Conservation (phyloP, 257 asterid species). For the Solanum habrochaites region DNA sequence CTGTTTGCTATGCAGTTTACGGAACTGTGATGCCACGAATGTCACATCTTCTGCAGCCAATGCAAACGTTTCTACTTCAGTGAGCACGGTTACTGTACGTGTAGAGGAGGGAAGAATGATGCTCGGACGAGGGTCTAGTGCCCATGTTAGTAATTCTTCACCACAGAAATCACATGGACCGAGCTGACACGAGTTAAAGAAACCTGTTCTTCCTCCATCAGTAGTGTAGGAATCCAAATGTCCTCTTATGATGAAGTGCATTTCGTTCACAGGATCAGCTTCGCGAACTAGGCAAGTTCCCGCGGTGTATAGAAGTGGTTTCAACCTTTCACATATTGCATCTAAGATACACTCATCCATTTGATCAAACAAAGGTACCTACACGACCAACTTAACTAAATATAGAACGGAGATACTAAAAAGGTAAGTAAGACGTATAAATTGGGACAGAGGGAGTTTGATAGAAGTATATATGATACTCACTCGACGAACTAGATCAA, state of each 20-base stretch:
- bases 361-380: conserved; percentile 59
- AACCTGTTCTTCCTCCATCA: conserved; percentile 57
- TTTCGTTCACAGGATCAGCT: conserved; percentile 57
- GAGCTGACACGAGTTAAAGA: conserved; percentile 38
- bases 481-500: conserved; percentile 60
- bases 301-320: conserved; percentile 36
- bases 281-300: conserved; percentile 48
- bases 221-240: conserved; percentile 57
- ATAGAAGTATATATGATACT: conserved; percentile 5
- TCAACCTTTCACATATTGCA: conserved; percentile 59
- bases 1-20: conserved; percentile 56
- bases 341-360: conserved; percentile 53
- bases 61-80: conserved; percentile 66
- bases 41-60: conserved; percentile 39
- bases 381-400: background rate
- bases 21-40: conserved; percentile 54
- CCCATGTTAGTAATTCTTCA: conserved; percentile 67
- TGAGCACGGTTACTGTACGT: conserved; percentile 40
- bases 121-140: conserved; percentile 43
- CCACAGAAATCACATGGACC: conserved; percentile 71
- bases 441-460: background rate
- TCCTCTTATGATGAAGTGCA: conserved; percentile 65
- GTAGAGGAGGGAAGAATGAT: conserved; percentile 58
- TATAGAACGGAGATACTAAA: background rate
- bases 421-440: background rate